These are phyloP conservation scores for Geotrichum candidum DNA, from an alignment of 1,139 yeast species.

Conservation along the genomic window DNA sequence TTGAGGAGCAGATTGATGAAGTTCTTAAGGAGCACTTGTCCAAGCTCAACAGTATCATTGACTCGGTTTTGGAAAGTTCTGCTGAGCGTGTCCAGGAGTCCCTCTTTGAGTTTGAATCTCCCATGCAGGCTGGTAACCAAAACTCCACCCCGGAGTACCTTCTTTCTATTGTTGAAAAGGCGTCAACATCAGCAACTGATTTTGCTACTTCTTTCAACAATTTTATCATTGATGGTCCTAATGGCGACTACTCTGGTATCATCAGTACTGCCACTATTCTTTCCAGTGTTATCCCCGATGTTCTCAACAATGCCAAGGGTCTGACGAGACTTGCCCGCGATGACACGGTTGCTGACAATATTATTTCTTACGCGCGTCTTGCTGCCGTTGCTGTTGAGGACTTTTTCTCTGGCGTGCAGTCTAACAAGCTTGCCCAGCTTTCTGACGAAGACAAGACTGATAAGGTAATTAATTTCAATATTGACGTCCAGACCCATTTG, in stretches of 20 bases:
- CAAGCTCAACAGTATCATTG: constrained; percentile 56
- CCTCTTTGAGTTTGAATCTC: constrained; percentile 64
- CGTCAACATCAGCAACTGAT: constrained; percentile 69
- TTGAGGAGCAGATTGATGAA: constrained; percentile 54
- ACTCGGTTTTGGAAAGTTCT: constrained; percentile 65
- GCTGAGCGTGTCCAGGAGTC: constrained; percentile 70
- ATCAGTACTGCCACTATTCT: constrained; percentile 65
- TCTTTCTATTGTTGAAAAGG: constrained; percentile 63
- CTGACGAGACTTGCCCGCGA: constrained; percentile 50
- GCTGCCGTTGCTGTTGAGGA: constrained; percentile 57
- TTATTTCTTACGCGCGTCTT: constrained; percentile 47
- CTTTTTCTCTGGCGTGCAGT: constrained; percentile 56
- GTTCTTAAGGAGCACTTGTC: constrained; percentile 45
- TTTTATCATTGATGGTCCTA: constrained; percentile 67
- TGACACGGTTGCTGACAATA: constrained; percentile 47
- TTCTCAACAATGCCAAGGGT: constrained; percentile 68
- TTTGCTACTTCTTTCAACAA: constrained; percentile 76
- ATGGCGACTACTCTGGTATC: constrained; percentile 62
- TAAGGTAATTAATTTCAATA: constrained; percentile 66
- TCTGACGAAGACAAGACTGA: constrained; percentile 67
- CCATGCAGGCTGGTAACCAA: constrained; percentile 79
- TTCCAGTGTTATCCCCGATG: constrained; percentile 58
- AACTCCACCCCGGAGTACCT: constrained; percentile 71
- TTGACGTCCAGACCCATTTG: constrained; percentile 64
- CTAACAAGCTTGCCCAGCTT: constrained; percentile 46